Base-by-base conservation (phyloP, 768 basidiomycete genomes). In the Lentinula sp. region DNA sequence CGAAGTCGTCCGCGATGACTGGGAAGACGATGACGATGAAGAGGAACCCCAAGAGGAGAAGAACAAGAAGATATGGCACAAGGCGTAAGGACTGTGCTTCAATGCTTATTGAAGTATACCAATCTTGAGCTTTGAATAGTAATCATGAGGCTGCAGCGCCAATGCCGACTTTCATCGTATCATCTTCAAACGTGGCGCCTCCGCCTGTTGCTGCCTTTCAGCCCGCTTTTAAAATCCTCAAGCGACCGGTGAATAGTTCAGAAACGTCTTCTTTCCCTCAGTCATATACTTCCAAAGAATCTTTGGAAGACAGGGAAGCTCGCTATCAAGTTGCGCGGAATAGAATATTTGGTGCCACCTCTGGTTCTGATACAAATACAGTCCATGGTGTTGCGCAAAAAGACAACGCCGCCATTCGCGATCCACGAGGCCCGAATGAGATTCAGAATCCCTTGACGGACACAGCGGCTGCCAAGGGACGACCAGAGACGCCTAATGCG, bases 291-390 rank as follows among this genome's bases (percentile, higher is more conserved):
- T 5, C 59, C 16, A 46, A 48, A 35, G 59, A 60, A 42, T 60
- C 81, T 3, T 73, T 88, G 3, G 80, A 84, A 37, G 86, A 89
- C 59, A 81, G 89, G 45, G 89, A 90, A 69, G 86, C 83, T 16
- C 80, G 84, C 58, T 92, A 92, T 69, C 81, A 86, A 60, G 87
- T 84, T 18, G 89, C 90, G 2, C 75, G 90, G 31, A 83, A 86
- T 59, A 79, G 90, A 21, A 91, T 92, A 57, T 92, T 91, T 62
- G 84, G 85, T 3, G 65, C 64, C 7, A 6, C 39, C 8, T 5
- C 23, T 37, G 57, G 21, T 31, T 59, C 13, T 46, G 61, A 15
- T 46, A 54, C 50, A 7, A 53, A 56, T 31, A 60, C 35, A 59
- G 23, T 35, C 10, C 60, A 51, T 15, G 6, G 16, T 34, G 39